These are phyloP conservation scores for Suhomyces prunicola DNA, from an alignment of 805 yeast species.

Conservation along the genomic window DNA sequence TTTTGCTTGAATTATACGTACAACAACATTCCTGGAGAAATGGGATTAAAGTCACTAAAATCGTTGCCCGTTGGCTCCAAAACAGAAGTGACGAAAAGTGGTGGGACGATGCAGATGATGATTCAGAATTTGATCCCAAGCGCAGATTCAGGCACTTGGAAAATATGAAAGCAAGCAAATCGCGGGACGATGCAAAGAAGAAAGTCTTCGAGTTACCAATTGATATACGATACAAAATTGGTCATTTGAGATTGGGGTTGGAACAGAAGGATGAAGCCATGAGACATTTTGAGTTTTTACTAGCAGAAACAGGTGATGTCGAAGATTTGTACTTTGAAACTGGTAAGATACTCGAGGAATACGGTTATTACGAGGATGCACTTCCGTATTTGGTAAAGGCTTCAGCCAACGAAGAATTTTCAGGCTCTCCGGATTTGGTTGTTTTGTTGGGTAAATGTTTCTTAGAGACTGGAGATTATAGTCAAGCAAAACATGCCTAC, in stretches of 20 bases:
- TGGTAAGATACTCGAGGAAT: slow-evolving; percentile 67
- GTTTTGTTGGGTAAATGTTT: slow-evolving; percentile 72
- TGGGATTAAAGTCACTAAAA: slow-evolving; percentile 64
- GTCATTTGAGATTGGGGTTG: slow-evolving; percentile 64
- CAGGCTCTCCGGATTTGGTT: slow-evolving; percentile 47
- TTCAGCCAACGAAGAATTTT: slow-evolving; percentile 50
- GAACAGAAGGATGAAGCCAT: slow-evolving; percentile 69
- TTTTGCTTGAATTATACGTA: slow-evolving; percentile 75
- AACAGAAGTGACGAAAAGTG: slow-evolving; percentile 58
- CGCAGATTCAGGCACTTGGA: slow-evolving; percentile 45
- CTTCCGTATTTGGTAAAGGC: slow-evolving; percentile 60
- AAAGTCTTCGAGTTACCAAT: slow-evolving; percentile 60
- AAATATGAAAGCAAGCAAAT: slow-evolving; percentile 20
- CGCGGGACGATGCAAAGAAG: slow-evolving; percentile 13
- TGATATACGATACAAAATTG: slow-evolving; percentile 82
- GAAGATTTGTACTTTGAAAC: slow-evolving; percentile 75
- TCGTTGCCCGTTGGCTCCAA: slow-evolving; percentile 81
- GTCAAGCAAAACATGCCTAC: slow-evolving; percentile 60
- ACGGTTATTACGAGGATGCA: slow-evolving; percentile 74
- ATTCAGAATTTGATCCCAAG: slow-evolving; percentile 80
- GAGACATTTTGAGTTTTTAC: slow-evolving; percentile 59
- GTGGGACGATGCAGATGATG: slow-evolving; percentile 67
- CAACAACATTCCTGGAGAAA: slow-evolving; percentile 60
- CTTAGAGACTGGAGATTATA: slow-evolving; percentile 67
- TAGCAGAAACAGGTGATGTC: slow-evolving; percentile 58